Conservation (phyloP, 2,329 filamentous ascomycete genomes). For the Colletotrichum sp. region DNA sequence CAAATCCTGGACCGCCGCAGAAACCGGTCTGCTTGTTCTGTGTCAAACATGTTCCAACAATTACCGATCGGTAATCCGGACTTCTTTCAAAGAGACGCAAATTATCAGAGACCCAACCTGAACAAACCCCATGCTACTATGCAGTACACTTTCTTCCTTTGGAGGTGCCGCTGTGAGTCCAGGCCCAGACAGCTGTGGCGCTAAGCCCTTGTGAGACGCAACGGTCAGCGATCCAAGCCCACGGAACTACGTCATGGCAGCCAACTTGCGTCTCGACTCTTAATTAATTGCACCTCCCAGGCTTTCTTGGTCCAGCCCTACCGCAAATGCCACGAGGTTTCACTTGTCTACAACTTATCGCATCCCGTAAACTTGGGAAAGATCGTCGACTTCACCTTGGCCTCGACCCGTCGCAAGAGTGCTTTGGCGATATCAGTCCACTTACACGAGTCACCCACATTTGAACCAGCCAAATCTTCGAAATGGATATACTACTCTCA, state of each 20-base stretch:
- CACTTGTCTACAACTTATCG: neutral
- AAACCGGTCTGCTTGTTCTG: neutral
- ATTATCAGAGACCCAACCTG: neutral
- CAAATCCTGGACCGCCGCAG: neutral
- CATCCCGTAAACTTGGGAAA: neutral
- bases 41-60: neutral
- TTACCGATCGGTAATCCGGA: accelerated
- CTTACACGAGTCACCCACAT: neutral
- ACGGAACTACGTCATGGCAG: conserved; percentile 10
- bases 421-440: neutral
- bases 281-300: neutral
- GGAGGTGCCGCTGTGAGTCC: neutral
- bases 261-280: neutral
- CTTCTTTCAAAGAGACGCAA: neutral
- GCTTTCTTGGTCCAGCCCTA: neutral
- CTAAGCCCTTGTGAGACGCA: neutral
- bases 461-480: neutral
- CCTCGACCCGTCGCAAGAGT: neutral
- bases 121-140: neutral
- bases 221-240: neutral
- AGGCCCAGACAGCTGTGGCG: neutral
- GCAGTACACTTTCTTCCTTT: neutral
- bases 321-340: neutral
- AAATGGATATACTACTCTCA: conserved; percentile 72
- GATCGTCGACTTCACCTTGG: neutral